Evolutionary conservation across 176 grass and related monocot genomes (phyloP).

Genomic region (Oryza longistaminata): DNA sequence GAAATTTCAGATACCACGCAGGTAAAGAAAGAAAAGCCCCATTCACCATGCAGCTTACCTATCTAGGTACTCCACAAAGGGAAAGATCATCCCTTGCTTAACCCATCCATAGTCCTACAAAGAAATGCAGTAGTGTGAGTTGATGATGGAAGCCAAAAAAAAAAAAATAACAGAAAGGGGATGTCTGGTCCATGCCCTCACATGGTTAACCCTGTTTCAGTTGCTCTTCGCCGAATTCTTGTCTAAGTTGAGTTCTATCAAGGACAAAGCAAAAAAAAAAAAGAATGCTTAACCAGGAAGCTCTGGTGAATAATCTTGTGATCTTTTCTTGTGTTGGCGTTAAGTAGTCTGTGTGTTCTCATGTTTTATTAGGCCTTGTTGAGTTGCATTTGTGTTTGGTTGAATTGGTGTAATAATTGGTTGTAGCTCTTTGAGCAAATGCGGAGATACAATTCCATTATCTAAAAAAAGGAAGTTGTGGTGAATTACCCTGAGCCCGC

Average conservation of each 20-base stretch:
- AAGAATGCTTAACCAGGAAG: not conserved
- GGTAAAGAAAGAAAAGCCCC: not conserved
- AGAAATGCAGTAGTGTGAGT: not conserved
- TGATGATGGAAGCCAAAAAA: not conserved
- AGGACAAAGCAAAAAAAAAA: not conserved
- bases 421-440: too few relatives aligned
- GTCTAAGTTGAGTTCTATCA: not conserved
- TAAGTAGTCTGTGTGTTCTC: too few relatives aligned
- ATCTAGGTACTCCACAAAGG: constrained; percentile 79
- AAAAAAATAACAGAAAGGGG: not conserved
- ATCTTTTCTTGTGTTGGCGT: too few relatives aligned
- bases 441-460: too few relatives aligned
- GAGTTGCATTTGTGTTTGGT: too few relatives aligned
- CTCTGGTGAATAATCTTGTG: not conserved
- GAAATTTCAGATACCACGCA: constrained; percentile 7
- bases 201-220: not conserved
- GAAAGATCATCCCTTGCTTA: constrained; percentile 81
- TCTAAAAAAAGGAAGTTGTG: not conserved
- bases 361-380: too few relatives aligned
- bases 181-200: not conserved
- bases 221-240: not conserved
- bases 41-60: constrained; percentile 40
- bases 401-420: too few relatives aligned
- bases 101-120: constrained; percentile 90
- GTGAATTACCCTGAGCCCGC: constrained; percentile 67